Percentiles rank a stretch among this genome's conserved stretches.
These are phyloP conservation scores for Dalechampia spathulata DNA, from an alignment of 441 rosid species.

Conservation along the genomic window DNA sequence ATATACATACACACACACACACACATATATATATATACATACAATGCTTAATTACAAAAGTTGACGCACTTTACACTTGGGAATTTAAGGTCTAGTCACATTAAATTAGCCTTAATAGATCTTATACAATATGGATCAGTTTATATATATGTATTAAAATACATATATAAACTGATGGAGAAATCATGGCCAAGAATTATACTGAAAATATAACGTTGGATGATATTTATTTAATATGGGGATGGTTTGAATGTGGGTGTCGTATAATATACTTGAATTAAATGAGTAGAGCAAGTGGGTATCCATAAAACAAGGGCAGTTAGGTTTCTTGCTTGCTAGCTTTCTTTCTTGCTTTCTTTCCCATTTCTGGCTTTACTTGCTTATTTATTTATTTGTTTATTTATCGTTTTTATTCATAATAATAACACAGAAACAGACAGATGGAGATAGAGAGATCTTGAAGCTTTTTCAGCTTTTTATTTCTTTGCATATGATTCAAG, in stretches of 20 bases:
- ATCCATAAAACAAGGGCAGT: constrained; percentile 16
- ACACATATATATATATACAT: too few relatives aligned
- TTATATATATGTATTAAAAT: too few relatives aligned
- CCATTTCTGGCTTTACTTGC: background rate
- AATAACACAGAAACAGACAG: too few relatives aligned
- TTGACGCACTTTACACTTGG: constrained; percentile 1
- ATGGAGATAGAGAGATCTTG: too few relatives aligned
- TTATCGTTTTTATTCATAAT: too few relatives aligned
- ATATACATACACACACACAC: too few relatives aligned
- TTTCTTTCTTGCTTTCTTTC: constrained; percentile 18
- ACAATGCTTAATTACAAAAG: constrained; percentile 4
- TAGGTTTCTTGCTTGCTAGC: background rate
- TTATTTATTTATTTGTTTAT: too few relatives aligned
- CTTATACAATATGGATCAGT: background rate
- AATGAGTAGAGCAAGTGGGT: constrained; percentile 6
- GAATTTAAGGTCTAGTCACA: background rate
- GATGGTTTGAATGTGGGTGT: constrained; percentile 1
- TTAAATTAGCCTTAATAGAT: background rate
- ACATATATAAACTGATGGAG: too few relatives aligned
- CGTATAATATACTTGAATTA: constrained; percentile 12
- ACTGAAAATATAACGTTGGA: too few relatives aligned
- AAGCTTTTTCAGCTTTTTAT: too few relatives aligned
- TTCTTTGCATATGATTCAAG: constrained; percentile 15
- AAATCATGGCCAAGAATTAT: too few relatives aligned
- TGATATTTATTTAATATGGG: too few relatives aligned